Evolutionary conservation across 1,139 yeast species (phyloP), one percentile per base, ranked within the genome.

Genomic region (Suhomyces choctaworum): DNA sequence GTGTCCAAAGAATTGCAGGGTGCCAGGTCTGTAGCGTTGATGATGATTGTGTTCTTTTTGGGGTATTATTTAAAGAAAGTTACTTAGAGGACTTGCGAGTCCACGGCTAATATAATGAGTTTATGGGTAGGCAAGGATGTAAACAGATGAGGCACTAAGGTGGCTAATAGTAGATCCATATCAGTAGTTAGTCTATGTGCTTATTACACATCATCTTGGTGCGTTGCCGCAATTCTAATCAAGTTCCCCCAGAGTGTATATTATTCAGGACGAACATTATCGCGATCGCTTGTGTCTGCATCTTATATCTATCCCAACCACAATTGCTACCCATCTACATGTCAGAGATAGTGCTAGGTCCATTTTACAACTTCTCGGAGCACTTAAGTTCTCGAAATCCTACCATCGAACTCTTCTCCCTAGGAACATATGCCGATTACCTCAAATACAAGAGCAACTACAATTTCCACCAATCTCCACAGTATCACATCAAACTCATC

Each of bases 401-500:
- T 6, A 56, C 66, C 1, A 34, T 64, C 7, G 75, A 69, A 46
- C 52, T 69, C 29, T 68, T 66, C 41, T 52, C 71, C 3, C 67
- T 63, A 46, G 74, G 75, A 2, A 54, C 58, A 29, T 51, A 53
- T 22, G 38, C 46, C 7, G 56, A 60, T 29, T 67, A 64, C 43
- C 25, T 46, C 10, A 40, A 49, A 28, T 49, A 61, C 40, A 42
- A 44, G 12, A 37, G 30, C 1, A 33, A 42, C 13, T 64, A 29
- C 37, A 45, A 53, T 16, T 16, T 32, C 13, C 17, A 17, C n/a
- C 7, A 16, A 2, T 32, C 40, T 5, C 29, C 29, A 3, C 42
- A 29, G 2, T 32, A 52, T 19, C 29, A 46, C 3, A 20, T 34
- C 1, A 65, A 66, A 34, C 48, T 69, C 20, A 48, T 58, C 15